Conservation (phyloP, 176 grass and related monocot species). For the Elymus sibiricus region DNA sequence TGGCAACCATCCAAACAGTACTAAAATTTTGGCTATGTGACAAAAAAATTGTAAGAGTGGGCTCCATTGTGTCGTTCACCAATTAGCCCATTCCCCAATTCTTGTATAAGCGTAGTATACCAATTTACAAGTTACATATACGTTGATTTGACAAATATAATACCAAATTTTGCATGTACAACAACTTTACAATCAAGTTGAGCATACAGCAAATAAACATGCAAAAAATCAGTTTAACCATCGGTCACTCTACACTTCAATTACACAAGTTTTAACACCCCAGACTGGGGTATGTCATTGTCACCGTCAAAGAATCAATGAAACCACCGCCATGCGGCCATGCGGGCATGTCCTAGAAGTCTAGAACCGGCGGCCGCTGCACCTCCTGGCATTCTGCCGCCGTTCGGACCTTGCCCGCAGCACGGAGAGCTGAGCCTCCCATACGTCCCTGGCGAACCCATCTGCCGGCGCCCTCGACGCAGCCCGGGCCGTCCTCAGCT, state of each 20-base stretch:
- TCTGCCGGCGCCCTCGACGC: background rate
- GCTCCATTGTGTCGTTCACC: too few relatives aligned
- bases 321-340: background rate
- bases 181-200: too few relatives aligned
- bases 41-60: too few relatives aligned
- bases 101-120: too few relatives aligned
- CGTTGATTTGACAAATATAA: too few relatives aligned
- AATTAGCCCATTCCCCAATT: too few relatives aligned
- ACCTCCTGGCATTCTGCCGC: constrained; percentile 12
- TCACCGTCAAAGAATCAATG: background rate
- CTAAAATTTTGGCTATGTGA: too few relatives aligned
- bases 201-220: background rate
- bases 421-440: constrained; percentile 45
- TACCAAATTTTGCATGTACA: too few relatives aligned
- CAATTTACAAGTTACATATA: too few relatives aligned
- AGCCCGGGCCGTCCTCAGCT: background rate
- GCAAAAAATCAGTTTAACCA: too few relatives aligned
- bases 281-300: background rate
- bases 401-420: constrained; percentile 25
- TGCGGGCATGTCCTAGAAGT: background rate
- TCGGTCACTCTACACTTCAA: too few relatives aligned
- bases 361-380: constrained; percentile 3
- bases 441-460: constrained; percentile 38
- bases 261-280: background rate
- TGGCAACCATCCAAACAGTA: too few relatives aligned